Evolutionary conservation across 108 stramenopile species (phyloP), one percentile per base, ranked within the genome.

Genomic region (Fistulifera solaris): DNA sequence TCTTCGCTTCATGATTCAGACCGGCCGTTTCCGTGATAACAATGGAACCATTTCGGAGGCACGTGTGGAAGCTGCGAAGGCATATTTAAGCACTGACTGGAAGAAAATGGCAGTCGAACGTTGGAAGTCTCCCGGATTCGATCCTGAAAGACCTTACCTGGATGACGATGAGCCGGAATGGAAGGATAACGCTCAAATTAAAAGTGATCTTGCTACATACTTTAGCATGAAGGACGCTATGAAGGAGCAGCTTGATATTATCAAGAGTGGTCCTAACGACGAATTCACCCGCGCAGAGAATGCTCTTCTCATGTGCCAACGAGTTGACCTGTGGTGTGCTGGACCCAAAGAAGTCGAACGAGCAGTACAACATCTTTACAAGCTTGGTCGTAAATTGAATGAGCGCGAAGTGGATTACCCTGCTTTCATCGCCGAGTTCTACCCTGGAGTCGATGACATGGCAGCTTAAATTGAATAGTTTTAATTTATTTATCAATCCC

Each of bases 251-350:
- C 71, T 82, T 78, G 56, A 45, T 0, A 41, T 62, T 21, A 73
- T 90, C 35, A 63, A 67, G 38, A 65, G 70, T 54, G 89, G 85
- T 18, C 83, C 83, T 26, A 52, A 87, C 47, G 62, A 85, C 12
- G 89, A 87, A 54, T 91, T 68, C 54, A 76, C 71, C 0, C 75
- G 74, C 26, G 77, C 73, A 0, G 77, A 80, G 56, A 91, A 87
- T 74, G 81, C 78, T 10, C 59, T 91, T 61, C 55, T 91, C 45
- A 87, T 87, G 83, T 83, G 80, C 48, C 89, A 91, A 54, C 59
- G 89, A 55, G 89, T 91, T 15, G 89, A 91, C 50, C 60, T 91
- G 27, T 91, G 89, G 89, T 86, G 89, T 61, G 85, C 89, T 39
- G 89, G 89, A 26, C 72, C 73, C 45, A 63, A 65, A 48, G 89